Conservation (phyloP, 352 stramenopile genomes). For the Phytophthora pseudosyringae region DNA sequence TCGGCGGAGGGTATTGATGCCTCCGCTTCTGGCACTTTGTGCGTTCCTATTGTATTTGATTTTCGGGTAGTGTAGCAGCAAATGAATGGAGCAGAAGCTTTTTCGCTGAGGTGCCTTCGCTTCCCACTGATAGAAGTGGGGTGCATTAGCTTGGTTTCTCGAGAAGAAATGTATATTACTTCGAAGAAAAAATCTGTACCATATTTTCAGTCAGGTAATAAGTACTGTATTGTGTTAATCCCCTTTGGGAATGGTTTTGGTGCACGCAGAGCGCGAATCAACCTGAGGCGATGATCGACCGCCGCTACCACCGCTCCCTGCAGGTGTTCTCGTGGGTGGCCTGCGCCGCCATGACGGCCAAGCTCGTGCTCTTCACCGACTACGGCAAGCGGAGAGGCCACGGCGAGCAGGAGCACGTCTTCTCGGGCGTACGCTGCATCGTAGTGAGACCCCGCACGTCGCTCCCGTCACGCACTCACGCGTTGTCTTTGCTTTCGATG, state of each 20-base stretch:
- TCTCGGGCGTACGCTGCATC: conserved; percentile 59
- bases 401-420: conserved; percentile 74
- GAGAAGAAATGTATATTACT: no score
- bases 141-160: no score
- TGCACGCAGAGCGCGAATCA: neutral
- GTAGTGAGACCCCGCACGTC: neutral
- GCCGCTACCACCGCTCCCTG: conserved; percentile 83
- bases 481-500: no score
- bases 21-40: conserved; percentile 25
- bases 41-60: conserved; percentile 45
- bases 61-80: conserved; percentile 23
- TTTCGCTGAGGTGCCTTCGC: neutral
- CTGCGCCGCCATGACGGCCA: conserved; percentile 80
- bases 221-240: conserved; percentile 1
- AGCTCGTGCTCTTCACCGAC: conserved; percentile 89
- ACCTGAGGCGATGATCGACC: conserved; percentile 74
- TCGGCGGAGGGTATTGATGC: conserved; percentile 21
- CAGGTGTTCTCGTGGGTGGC: conserved; percentile 85
- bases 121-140: no score
- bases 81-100: conserved; percentile 3
- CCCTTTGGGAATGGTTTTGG: no score
- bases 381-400: conserved; percentile 59
- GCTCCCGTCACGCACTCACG: no score
- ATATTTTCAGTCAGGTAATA: neutral
- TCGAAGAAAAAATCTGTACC: no score